A percentile compares a stretch with the other conserved stretches of the same genome.
phyloP scores from a whole-genome alignment of 2,329 filamentous ascomycete species.

The Aspergillus pseudoterreus region DNA sequence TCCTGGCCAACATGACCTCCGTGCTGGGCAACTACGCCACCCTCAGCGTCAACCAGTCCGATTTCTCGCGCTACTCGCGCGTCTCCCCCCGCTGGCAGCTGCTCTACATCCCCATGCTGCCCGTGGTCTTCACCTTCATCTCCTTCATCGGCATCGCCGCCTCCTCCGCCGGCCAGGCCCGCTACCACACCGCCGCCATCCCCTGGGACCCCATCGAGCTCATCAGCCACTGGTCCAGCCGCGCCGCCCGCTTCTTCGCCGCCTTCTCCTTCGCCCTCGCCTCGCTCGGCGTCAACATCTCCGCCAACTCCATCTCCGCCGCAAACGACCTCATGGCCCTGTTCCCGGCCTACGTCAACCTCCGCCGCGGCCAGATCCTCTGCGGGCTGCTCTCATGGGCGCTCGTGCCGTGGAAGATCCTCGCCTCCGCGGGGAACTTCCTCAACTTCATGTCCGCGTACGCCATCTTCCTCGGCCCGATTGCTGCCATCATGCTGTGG shows the following conservation, averaged over 20 bases:
- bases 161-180: slow-evolving; percentile 38
- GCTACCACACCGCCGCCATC: slow-evolving; percentile 30
- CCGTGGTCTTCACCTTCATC: slow-evolving; percentile 53
- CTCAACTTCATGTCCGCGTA: slow-evolving; percentile 65
- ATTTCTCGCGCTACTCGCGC: slow-evolving; percentile 54
- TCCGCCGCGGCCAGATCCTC: slow-evolving; percentile 54
- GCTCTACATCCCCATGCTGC: slow-evolving; percentile 50
- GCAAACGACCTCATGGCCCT: slow-evolving; percentile 57
- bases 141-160: slow-evolving; percentile 45
- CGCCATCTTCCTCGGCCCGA: slow-evolving; percentile 62
- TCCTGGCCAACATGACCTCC: slow-evolving; percentile 48
- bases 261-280: slow-evolving; percentile 54
- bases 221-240: slow-evolving; percentile 37
- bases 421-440: slow-evolving; percentile 56
- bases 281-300: slow-evolving; percentile 55
- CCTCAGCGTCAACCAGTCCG: slow-evolving; percentile 51
- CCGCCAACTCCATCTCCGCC: slow-evolving; percentile 48
- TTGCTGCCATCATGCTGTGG: slow-evolving; percentile 57
- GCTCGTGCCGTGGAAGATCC: slow-evolving; percentile 64
- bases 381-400: slow-evolving; percentile 56
- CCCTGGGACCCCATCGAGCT: slow-evolving; percentile 45
- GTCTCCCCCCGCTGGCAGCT: slow-evolving; percentile 48
- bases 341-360: slow-evolving; percentile 53
- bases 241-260: slow-evolving; percentile 47
- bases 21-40: slow-evolving; percentile 52